Conservation (phyloP, 1,284 basidiomycete genomes). For the Cutaneotrichosporon cutaneum region DNA sequence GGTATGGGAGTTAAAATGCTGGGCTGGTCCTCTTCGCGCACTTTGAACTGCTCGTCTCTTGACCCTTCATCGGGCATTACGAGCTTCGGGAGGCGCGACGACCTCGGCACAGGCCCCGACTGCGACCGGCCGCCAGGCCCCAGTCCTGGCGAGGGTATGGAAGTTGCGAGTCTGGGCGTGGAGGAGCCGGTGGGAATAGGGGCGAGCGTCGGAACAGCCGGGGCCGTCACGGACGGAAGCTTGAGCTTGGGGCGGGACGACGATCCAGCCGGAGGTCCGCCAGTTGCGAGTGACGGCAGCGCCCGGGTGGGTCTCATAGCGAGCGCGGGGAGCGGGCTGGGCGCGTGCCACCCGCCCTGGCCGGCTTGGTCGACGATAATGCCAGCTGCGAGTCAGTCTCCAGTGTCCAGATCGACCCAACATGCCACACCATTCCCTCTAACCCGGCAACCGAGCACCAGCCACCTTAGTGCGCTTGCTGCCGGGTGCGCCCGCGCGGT, state of each 20-base stretch:
- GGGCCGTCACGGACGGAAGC: neutral
- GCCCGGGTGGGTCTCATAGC: conserved; percentile 10
- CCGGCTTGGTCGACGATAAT: conserved; percentile 48
- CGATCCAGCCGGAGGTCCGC: conserved; percentile 25
- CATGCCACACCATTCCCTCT: too few species aligned
- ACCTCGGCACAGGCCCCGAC: neutral
- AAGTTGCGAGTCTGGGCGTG: neutral
- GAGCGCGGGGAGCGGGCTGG: conserved; percentile 21
- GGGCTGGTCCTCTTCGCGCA: conserved; percentile 28
- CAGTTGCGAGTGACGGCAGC: conserved; percentile 15
- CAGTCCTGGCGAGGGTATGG: neutral
- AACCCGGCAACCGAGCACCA: too few species aligned
- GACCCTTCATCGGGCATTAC: conserved; percentile 36
- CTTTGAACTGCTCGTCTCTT: conserved; percentile 16
- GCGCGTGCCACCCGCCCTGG: conserved; percentile 47
- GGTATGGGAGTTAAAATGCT: conserved; percentile 29
- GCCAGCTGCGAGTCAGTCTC: conserved; percentile 35
- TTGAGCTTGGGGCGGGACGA: conserved; percentile 38
- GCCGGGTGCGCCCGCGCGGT: too few species aligned
- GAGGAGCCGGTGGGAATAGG: too few species aligned
- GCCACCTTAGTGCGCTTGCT: too few species aligned
- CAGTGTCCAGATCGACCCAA: neutral
- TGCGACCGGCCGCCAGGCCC: neutral
- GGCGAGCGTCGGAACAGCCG: conserved; percentile 4
- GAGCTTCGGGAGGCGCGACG: conserved; percentile 34